These are phyloP conservation scores for Priceomyces haplophilus DNA, from an alignment of 805 yeast genomes.

Conservation along the genomic window DNA sequence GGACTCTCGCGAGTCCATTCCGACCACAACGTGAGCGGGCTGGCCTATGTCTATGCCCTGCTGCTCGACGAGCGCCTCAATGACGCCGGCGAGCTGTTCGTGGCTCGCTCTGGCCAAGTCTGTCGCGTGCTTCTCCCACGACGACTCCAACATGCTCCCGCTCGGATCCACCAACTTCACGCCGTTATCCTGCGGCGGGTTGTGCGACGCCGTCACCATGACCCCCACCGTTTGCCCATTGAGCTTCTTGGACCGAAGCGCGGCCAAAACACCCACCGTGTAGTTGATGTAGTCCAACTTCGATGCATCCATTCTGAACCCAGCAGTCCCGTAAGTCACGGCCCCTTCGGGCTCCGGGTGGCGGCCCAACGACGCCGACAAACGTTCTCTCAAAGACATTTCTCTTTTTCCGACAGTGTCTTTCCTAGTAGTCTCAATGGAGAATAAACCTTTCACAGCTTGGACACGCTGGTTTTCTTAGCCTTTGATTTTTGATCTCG, in stretches of 20 bases:
- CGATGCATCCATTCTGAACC: constrained; percentile 76
- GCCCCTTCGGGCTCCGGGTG: constrained; percentile 45
- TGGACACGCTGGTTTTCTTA: not conserved
- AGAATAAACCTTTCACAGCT: too few relatives aligned
- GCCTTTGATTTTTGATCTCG: not conserved
- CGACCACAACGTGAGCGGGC: constrained; percentile 57
- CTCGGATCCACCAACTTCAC: constrained; percentile 90
- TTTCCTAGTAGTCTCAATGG: not conserved
- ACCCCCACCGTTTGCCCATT: constrained; percentile 79
- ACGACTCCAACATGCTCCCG: constrained; percentile 82
- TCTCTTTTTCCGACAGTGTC: not conserved
- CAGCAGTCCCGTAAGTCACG: constrained; percentile 93
- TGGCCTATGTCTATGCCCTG: constrained; percentile 45
- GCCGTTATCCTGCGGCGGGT: constrained; percentile 89
- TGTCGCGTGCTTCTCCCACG: constrained; percentile 86
- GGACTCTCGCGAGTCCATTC: constrained; percentile 85
- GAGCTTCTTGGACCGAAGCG: constrained; percentile 71
- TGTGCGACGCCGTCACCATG: constrained; percentile 95
- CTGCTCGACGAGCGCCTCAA: constrained; percentile 36
- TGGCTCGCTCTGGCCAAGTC: constrained; percentile 66
- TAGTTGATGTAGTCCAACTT: constrained; percentile 77
- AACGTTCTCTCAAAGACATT: constrained; percentile 5
- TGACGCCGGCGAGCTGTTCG: constrained; percentile 39
- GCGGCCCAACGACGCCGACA: constrained; percentile 9
- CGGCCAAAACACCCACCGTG: constrained; percentile 79